phyloP scores from a whole-genome alignment of 1,139 yeast genomes.

The Geotrichum macrosporum region DNA sequence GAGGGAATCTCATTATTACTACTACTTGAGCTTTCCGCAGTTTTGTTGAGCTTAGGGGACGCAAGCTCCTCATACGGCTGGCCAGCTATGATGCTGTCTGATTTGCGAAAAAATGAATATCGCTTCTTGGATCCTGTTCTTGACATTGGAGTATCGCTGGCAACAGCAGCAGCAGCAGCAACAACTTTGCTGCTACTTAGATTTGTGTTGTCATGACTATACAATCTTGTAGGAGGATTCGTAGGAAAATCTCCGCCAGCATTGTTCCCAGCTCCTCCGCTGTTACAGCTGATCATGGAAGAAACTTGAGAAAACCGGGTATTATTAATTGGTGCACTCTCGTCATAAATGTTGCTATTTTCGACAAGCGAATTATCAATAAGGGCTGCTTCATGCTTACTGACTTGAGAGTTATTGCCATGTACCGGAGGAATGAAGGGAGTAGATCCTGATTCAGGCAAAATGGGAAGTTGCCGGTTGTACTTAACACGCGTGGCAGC shows the following conservation, averaged over 20 bases:
- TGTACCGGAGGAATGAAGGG: neutral
- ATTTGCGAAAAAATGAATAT: conserved; percentile 9
- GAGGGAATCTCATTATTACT: neutral
- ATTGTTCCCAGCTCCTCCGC: too few species aligned
- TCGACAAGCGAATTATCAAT: too few species aligned
- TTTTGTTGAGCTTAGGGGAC: neutral
- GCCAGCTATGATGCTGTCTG: neutral
- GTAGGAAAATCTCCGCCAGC: too few species aligned
- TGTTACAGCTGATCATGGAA: too few species aligned
- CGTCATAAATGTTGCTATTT: too few species aligned
- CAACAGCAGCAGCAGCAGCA: neutral
- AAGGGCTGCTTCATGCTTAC: too few species aligned
- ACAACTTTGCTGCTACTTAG: neutral
- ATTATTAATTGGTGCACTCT: neutral
- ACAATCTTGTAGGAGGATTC: neutral
- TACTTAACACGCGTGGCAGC: neutral
- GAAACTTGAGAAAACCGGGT: neutral
- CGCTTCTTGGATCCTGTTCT: too few species aligned
- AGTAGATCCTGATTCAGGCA: conserved; percentile 5
- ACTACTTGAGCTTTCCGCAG: neutral
- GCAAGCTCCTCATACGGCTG: conserved; percentile 10
- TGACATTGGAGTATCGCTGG: too few species aligned
- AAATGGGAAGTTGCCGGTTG: conserved; percentile 8
- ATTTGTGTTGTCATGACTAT: conserved; percentile 8
- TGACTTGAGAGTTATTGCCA: too few species aligned